Conservation (phyloP, 306 rosid genomes). For the Lathyrus aphaca region DNA sequence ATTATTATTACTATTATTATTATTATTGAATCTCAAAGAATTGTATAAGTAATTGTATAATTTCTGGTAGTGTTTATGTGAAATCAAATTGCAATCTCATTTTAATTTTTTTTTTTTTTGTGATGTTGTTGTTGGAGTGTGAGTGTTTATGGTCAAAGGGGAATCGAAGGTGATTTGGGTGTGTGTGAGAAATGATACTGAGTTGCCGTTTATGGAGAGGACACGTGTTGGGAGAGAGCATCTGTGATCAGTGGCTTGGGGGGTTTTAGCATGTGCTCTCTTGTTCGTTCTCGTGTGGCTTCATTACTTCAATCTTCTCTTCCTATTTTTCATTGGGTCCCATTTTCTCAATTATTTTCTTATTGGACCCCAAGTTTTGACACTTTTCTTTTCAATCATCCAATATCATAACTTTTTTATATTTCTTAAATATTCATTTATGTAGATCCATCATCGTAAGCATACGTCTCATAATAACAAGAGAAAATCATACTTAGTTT, state of each 20-base stretch:
- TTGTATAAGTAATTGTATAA: slow-evolving; percentile 45
- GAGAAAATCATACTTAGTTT: no score
- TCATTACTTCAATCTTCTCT: slow-evolving; percentile 4
- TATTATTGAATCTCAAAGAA: no score
- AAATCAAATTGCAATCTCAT: slow-evolving; percentile 25
- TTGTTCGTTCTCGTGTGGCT: neutral
- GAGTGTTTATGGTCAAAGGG: slow-evolving; percentile 15
- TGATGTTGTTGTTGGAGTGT: neutral
- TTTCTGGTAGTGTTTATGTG: slow-evolving; percentile 14
- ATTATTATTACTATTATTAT: neutral
- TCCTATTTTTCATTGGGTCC: slow-evolving; percentile 32
- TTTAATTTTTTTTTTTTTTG: neutral
- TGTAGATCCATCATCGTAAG: no score
- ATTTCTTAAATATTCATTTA: no score
- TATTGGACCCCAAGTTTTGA: neutral
- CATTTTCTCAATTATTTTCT: slow-evolving; percentile 41
- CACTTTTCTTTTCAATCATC: neutral
- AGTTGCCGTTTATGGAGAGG: neutral
- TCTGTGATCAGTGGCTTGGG: slow-evolving; percentile 22
- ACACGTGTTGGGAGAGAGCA: slow-evolving; percentile 55
- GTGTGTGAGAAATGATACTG: slow-evolving; percentile 28
- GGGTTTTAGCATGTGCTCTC: slow-evolving; percentile 2
- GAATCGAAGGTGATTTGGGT: slow-evolving; percentile 7
- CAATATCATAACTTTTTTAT: no score
- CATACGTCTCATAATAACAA: no score